Conservation (phyloP, 352 stramenopile genomes). For the Globisporangium spinosum region DNA sequence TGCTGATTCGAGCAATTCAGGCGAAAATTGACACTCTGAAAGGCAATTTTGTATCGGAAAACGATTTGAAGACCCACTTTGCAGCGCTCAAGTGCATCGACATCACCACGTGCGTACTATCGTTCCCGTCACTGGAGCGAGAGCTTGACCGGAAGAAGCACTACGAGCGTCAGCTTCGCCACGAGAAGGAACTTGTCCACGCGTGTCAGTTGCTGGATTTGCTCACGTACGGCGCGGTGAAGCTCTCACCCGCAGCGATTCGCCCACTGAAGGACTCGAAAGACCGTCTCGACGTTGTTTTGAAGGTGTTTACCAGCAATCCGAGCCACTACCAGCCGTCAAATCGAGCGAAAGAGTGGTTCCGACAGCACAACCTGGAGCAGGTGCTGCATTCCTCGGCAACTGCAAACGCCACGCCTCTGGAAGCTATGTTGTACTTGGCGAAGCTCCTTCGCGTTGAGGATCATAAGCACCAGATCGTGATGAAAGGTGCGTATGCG, state of each 20-base stretch:
- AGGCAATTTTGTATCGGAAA: constrained; percentile 30
- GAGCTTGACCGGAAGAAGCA: constrained; percentile 23
- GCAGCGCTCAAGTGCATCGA: constrained; percentile 29
- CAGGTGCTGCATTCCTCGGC: constrained; percentile 4
- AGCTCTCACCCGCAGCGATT: constrained; percentile 31
- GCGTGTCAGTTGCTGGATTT: constrained; percentile 55
- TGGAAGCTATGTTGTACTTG: constrained; percentile 50
- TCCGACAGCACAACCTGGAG: constrained; percentile 23
- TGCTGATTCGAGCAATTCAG: constrained; percentile 34
- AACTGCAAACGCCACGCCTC: constrained; percentile 12
- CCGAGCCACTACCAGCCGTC: constrained; percentile 62
- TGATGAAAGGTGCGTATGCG: constrained; percentile 64
- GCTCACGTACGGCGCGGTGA: constrained; percentile 52
- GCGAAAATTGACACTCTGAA: constrained; percentile 29
- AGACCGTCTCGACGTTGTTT: constrained; percentile 38
- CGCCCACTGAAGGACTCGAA: constrained; percentile 18
- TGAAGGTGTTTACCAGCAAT: constrained; percentile 58
- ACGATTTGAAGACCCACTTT: constrained; percentile 27
- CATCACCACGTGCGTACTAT: constrained; percentile 33
- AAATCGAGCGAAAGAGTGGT: constrained; percentile 37
- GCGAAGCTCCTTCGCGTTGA: constrained; percentile 46
- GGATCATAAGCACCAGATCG: constrained; percentile 36
- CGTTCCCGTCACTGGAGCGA: constrained; percentile 28
- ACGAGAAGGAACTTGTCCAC: constrained; percentile 32
- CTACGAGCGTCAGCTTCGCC: constrained; percentile 25